phyloP scores from a whole-genome alignment of 2,329 filamentous ascomycete species.

The Chalaropsis thielavioides region DNA sequence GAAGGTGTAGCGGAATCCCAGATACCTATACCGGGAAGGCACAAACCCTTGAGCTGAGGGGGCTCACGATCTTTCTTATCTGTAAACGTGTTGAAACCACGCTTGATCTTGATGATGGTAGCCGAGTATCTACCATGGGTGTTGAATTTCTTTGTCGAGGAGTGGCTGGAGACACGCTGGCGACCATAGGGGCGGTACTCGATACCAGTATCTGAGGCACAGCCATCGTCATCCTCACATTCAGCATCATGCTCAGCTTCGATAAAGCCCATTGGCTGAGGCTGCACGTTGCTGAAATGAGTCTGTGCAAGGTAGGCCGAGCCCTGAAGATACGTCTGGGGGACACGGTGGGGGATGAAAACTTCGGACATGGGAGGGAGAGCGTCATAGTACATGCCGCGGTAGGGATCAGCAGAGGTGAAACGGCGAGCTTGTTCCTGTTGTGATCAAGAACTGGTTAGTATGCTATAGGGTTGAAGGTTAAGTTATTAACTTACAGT shows the following conservation, averaged over 20 bases:
- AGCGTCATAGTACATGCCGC: slow-evolving; percentile 13
- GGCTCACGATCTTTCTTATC: slow-evolving; percentile 11
- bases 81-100: slow-evolving; percentile 14
- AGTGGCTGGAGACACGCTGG: background rate
- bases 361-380: slow-evolving; percentile 3
- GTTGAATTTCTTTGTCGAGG: slow-evolving; percentile 2
- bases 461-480: background rate
- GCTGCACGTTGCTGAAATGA: background rate
- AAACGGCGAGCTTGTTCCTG: slow-evolving; percentile 14
- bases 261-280: background rate
- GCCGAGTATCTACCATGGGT: slow-evolving; percentile 13
- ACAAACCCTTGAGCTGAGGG: slow-evolving; percentile 48
- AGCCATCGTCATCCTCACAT: background rate
- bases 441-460: background rate
- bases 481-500: slow-evolving; percentile 3
- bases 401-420: slow-evolving; percentile 12
- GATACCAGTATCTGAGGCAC: background rate
- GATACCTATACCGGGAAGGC: slow-evolving; percentile 66
- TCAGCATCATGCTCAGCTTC: background rate
- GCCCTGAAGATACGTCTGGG: background rate
- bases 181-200: slow-evolving; percentile 13
- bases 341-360: background rate
- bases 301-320: background rate
- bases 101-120: slow-evolving; percentile 11
- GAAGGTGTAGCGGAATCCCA: slow-evolving; percentile 65